Evolutionary conservation across 345 rosid genomes (phyloP), one percentile per base, ranked within the genome.

Genomic region (Cardiospermum halicacabum): DNA sequence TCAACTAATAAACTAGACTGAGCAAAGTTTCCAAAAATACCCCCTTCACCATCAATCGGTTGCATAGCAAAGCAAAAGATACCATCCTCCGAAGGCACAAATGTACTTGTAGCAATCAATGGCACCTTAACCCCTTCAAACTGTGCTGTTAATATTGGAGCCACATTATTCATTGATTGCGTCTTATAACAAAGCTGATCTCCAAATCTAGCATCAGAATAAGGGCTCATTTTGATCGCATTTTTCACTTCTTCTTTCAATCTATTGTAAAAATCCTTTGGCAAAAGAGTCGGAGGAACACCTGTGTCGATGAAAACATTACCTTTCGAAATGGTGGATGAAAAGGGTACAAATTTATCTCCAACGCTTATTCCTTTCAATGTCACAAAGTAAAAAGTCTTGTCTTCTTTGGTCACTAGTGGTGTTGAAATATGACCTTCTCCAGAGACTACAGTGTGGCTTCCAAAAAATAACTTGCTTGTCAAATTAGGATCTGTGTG

Each of bases 1-100:
- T 70, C 76, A 7, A 80, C 45, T 53, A 72, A 64, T 51, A 67
- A 53, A 42, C 77, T 68, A 31, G 62, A 51, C 62, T 77, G 80
- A 3, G 74, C 68, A 40, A 64, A 57, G 58, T 82, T 79, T 0
- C 78, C 78, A 39, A 26, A 69, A n/a, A 77, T 69, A 18, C 60
- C 69, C 13, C 66, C 71, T 13, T 54, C 59, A 6, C 22, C 39
- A 1, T 37, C 28, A 0, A 36, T 26, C 7, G 79, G 57, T 7
- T 3, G 47, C 19, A 78, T 56, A 4, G 77, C 71, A 40, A 78
- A 74, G 61, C 82, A 76, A 7, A 63, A 60, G 13, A 71, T 71
- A 3, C 63, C 71, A 0, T 67, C 37, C 13, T 68, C 9, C 11
- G 71, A 65, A n/a, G 62, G 30, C 21, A 76, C 34, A 61, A 82